These are phyloP conservation scores for Cornus kousa DNA, from an alignment of 148 eudicot species.

Conservation along the genomic window DNA sequence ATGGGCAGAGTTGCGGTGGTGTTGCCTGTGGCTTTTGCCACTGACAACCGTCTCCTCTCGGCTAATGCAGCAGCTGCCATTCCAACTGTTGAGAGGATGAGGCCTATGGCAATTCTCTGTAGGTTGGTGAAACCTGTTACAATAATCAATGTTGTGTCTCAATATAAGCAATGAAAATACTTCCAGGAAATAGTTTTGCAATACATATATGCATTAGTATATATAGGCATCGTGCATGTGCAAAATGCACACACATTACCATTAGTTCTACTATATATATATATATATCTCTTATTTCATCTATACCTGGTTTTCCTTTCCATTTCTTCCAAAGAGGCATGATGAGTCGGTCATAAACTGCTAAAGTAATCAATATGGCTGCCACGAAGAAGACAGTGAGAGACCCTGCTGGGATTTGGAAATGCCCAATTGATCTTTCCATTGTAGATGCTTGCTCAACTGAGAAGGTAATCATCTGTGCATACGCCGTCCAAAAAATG, in stretches of 20 bases:
- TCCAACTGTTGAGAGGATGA: conserved; percentile 50
- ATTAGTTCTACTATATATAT: no score
- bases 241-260: neutral
- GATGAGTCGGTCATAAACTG: conserved; percentile 57
- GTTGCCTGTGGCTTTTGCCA: conserved; percentile 34
- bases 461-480: conserved; percentile 85
- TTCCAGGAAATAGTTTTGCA: no score
- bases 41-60: conserved; percentile 52
- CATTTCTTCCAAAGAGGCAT: conserved; percentile 62
- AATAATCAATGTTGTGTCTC: neutral
- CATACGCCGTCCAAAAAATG: conserved; percentile 76
- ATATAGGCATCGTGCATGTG: neutral
- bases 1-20: conserved; percentile 44
- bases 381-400: conserved; percentile 73
- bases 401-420: conserved; percentile 75
- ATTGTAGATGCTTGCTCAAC: conserved; percentile 79
- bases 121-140: conserved; percentile 58
- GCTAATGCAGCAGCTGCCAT: conserved; percentile 69
- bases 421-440: conserved; percentile 57
- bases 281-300: neutral
- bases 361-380: conserved; percentile 61
- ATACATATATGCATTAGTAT: no score
- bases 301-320: conserved; percentile 60
- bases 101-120: conserved; percentile 64
- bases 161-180: no score